Percentiles rank a stretch among this genome's conserved stretches.
These are phyloP conservation scores for Geranium rotundifolium DNA, from an alignment of 345 rosid genomes.

Conservation along the genomic window DNA sequence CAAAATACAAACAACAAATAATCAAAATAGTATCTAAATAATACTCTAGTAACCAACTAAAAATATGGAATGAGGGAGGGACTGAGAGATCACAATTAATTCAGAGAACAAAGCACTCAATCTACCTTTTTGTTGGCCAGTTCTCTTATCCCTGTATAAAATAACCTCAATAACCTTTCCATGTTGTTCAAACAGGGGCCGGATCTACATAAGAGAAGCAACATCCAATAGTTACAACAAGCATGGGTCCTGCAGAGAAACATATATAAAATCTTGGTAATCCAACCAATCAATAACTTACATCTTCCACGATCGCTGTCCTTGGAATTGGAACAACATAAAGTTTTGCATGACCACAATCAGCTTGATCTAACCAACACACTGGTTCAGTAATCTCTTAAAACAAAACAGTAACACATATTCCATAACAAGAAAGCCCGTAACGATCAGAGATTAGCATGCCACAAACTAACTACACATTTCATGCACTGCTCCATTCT, in stretches of 20 bases:
- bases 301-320: slow-evolving; percentile 44
- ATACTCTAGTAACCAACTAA: too few relatives aligned
- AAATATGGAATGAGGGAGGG: not conserved
- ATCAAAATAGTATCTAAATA: too few relatives aligned
- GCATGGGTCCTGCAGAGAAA: not conserved
- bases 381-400: not conserved
- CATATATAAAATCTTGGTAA: slow-evolving; percentile 1
- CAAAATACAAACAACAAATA: too few relatives aligned
- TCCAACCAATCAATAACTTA: slow-evolving; percentile 21
- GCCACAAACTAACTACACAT: not conserved
- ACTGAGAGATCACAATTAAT: slow-evolving; percentile 1
- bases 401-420: not conserved
- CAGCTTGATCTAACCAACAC: slow-evolving; percentile 30
- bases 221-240: slow-evolving; percentile 7
- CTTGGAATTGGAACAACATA: slow-evolving; percentile 56
- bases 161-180: slow-evolving; percentile 62
- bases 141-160: slow-evolving; percentile 60
- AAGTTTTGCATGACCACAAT: slow-evolving; percentile 37
- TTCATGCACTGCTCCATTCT: not conserved
- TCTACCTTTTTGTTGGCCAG: slow-evolving; percentile 60
- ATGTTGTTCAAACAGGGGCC: slow-evolving; percentile 56
- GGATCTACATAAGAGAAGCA: slow-evolving; percentile 32
- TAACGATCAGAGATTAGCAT: not conserved
- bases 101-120: not conserved
- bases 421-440: not conserved